Evolutionary conservation across 2,329 filamentous ascomycete genomes (phyloP), one percentile per base, ranked within the genome.

Genomic region (Trichophyton equinum): DNA sequence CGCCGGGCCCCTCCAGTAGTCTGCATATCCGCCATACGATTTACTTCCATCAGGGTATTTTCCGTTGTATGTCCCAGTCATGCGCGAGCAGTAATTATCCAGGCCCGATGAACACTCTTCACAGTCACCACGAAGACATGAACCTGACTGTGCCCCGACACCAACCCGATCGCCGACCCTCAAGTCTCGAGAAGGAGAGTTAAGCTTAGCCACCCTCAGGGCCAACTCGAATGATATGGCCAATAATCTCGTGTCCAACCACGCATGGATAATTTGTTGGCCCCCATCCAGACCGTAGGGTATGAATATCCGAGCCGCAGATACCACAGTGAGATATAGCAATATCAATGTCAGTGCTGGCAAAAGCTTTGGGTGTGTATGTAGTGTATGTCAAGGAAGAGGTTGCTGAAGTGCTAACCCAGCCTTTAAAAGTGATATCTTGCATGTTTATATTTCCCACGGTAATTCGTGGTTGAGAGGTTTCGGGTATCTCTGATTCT

Each of bases 251-350:
- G 64, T 81, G 79, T 49, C 79, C 79, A 47, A 80, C 77, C 65
- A 77, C 79, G 59, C 81, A 73, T 20, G 79, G 79, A 66, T 80
- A 78, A 59, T 77, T 75, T 62, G 78, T 74, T 13, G 75, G 72
- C 51, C 79, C 78, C 78, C 78, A 81, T 56, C 78, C 78, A 64
- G 85, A 73, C 68, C 74, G 83, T 70, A 89, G 81, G 62, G 84
- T 88, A 75, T 88, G 86, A 56, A 87, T 77, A 69, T 90, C 86
- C 66, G 82, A 86, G 66, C 85, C 83, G 72, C 87, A 90, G 59
- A 90, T 80, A 69, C 89, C 88, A 70, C 88, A 92, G 71, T 83
- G 85, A 66, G 91, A 85, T 68, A 96, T 86, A 78, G 91, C 87
- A 75, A 96, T 83, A 72, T 95, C 90, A 68, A 96, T 84, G 71